Conservation (phyloP, 1,139 yeast species). For the Chernovozyma sophiae-reginae region DNA sequence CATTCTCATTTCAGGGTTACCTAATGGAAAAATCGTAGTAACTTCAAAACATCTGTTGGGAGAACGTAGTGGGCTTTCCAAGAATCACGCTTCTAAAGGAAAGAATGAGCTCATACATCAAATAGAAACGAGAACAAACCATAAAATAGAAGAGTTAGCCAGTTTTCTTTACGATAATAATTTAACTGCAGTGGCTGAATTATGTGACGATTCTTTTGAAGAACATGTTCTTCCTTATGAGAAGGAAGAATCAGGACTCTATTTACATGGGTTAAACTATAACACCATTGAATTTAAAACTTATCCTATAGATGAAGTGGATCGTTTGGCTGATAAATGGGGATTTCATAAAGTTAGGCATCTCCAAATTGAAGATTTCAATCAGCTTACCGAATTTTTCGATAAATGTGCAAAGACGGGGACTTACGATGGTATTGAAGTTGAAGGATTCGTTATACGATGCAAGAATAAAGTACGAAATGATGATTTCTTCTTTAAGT, state of each 20-base stretch:
- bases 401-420: slow-evolving; percentile 64
- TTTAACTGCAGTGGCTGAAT: slow-evolving; percentile 85
- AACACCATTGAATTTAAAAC: slow-evolving; percentile 67
- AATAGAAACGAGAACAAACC: not conserved
- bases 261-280: slow-evolving; percentile 80
- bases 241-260: slow-evolving; percentile 68
- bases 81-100: slow-evolving; percentile 78
- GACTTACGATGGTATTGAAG: slow-evolving; percentile 62
- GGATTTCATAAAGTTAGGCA: slow-evolving; percentile 64
- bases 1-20: slow-evolving; percentile 71
- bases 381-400: slow-evolving; percentile 47
- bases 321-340: slow-evolving; percentile 58
- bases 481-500: slow-evolving; percentile 77
- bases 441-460: slow-evolving; percentile 92
- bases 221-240: slow-evolving; percentile 86
- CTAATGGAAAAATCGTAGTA: slow-evolving; percentile 69
- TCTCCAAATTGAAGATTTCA: slow-evolving; percentile 33
- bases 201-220: slow-evolving; percentile 90
- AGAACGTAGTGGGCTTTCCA: slow-evolving; percentile 20
- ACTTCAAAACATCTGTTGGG: slow-evolving; percentile 85
- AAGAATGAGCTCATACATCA: slow-evolving; percentile 44
- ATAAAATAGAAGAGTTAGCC: slow-evolving; percentile 46
- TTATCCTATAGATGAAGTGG: slow-evolving; percentile 56
- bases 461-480: slow-evolving; percentile 27
- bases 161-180: slow-evolving; percentile 44